Base-by-base conservation (phyloP, 2,329 filamentous ascomycete genomes). In the Pseudodiploospora longispora region DNA sequence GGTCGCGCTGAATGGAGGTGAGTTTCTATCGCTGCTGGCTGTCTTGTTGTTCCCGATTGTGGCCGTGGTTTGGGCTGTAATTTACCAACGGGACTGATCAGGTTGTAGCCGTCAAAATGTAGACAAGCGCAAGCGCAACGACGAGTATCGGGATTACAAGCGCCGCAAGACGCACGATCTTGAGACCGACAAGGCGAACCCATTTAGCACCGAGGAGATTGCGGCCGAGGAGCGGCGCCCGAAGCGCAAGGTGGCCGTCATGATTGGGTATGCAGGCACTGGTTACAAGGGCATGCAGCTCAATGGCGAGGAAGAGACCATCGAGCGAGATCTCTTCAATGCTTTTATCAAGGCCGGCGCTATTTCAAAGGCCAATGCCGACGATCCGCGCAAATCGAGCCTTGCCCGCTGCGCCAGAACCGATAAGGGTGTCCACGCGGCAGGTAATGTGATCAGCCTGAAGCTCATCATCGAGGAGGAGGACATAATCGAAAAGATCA, bases 281-380 rank as follows among this genome's bases (percentile, higher is more conserved):
- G 93, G 93, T 10, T 98, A 98, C 72, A 90, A 88, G 68, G 93
- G 93, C 57, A 94, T 98, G 83, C 93, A 98, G 68, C 85, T 98
- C 60, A 82, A 83, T 62, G 74, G 74, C 55, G 69, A 81, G 51
- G 82, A 95, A 60, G 90, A 89, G 69, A 98, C 91, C 0, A 97
- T 98, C 51, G 93, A 98, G 68, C 87, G 91, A 36, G 93, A 98
- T 56, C 72, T 98, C 3, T 98, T 98, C 68, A 79, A 81, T 30
- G 93, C 93, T 3, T 91, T 98, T 55, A 85, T 98, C 50, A 80
- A 82, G 3, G 90, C 93, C 3, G 87, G 90, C 12, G 90, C 93
- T 34, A 95, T 98, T 49, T 94, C 90, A 40, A 97, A 97, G 65
- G 88, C 88, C 50, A 98, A 98, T 60, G 93, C 93, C 27, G 83